These are phyloP conservation scores for Didymella pinodella DNA, from an alignment of 2,329 filamentous ascomycete species.

Conservation along the genomic window DNA sequence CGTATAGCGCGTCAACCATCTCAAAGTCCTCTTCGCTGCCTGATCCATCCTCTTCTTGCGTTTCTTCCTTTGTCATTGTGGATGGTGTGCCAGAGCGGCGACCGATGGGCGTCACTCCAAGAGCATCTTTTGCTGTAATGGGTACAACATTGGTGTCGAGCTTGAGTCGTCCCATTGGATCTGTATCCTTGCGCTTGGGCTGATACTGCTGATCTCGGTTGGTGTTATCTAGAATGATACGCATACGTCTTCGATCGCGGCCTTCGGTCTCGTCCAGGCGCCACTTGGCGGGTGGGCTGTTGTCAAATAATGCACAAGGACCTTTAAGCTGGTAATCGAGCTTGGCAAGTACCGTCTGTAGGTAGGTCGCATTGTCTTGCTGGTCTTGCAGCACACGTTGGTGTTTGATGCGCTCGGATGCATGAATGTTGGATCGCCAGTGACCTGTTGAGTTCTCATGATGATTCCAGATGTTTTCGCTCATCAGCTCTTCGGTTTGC, in stretches of 20 bases:
- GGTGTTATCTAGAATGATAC: constrained; percentile 80
- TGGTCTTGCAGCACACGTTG: constrained; percentile 90
- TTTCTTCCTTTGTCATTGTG: constrained; percentile 26
- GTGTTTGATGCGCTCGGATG: constrained; percentile 89
- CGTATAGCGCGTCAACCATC: constrained; percentile 90
- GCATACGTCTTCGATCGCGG: constrained; percentile 90
- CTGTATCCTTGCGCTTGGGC: constrained; percentile 78
- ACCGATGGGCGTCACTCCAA: constrained; percentile 41
- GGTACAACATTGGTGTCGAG: constrained; percentile 55
- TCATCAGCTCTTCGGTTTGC: constrained; percentile 72
- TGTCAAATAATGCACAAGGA: constrained; percentile 81
- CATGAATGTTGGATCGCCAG: constrained; percentile 96
- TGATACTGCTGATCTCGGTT: constrained; percentile 75
- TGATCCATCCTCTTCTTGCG: constrained; percentile 47
- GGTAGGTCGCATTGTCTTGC: constrained; percentile 84
- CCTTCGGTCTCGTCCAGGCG: constrained; percentile 95
- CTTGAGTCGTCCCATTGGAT: constrained; percentile 58
- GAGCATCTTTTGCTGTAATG: constrained; percentile 40
- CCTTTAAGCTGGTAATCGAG: constrained; percentile 80
- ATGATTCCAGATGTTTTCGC: constrained; percentile 76
- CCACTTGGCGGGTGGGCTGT: constrained; percentile 74
- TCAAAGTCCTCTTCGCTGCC: constrained; percentile 89
- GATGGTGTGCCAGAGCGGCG: constrained; percentile 32
- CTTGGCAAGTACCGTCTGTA: constrained; percentile 76
- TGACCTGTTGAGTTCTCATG: constrained; percentile 87